Base-by-base conservation (phyloP, 768 basidiomycete genomes). In the Pisolithus orientalis region DNA sequence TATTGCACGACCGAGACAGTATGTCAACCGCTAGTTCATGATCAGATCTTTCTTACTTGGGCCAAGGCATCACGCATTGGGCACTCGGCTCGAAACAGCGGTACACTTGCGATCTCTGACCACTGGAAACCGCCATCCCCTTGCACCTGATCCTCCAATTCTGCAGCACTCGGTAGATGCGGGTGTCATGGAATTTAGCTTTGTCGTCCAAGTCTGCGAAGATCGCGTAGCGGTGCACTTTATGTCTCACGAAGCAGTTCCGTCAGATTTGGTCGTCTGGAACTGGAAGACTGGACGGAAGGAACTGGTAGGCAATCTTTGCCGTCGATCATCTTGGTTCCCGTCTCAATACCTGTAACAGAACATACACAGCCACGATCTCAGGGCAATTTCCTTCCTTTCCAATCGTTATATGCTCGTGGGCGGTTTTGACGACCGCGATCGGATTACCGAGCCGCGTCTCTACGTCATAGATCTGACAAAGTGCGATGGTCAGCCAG, bases 231-330 rank as follows among this genome's bases (percentile, higher is more conserved):
- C 74, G 10, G 63, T 86, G 39, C 68, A 80, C 6, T 79, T 79
- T 49, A 55, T 69, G 47, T 65, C 65, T 51, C 52, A 53, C 8
- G 69, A 66, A 38, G 53, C 51, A 6, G 60, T 61, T 32, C 70
- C 69, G 44, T 76, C 72, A 29, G 77, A 81, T 56, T 62, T 86
- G 11, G 66, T 76, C 24, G 67, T 84, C 21, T 87, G 83, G 84
- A 76, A 87, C 50, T 87, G 85, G 86, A 79, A 78, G 60, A 80
- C 76, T 4, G 81, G 81, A 6, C 57, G 63, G 9, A 61, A 70
- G 6, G 62, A 80, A 57, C 53, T 77, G 55, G 84, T 87, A 58
- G 70, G 78, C 70, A 21, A 14, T 10, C 21, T 17, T 9, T 17
- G 25, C 14, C n/a, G 25, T 24, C 46, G 11, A 40, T 13, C 9